A percentile compares a stretch with the other conserved stretches of the same genome.
Evolutionary conservation across 163 green algal genomes (phyloP).

Genomic region (Prototheca wickerhamii): DNA sequence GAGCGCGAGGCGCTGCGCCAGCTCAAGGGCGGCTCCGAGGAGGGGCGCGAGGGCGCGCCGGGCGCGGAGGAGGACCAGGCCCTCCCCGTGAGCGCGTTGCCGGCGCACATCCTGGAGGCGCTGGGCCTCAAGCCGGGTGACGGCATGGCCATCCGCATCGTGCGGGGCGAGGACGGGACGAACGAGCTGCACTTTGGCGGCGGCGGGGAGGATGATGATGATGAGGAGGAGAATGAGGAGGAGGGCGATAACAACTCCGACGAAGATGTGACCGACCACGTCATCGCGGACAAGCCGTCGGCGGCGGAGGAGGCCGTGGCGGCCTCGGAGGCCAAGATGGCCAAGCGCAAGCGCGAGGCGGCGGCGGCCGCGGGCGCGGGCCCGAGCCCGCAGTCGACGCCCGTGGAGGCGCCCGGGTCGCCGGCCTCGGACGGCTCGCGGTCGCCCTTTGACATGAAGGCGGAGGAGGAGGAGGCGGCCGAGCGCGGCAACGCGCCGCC

Average conservation of each 20-base stretch:
- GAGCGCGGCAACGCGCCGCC: background rate
- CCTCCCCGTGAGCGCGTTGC: too few relatives aligned
- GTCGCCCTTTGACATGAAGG: background rate
- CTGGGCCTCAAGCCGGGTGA: slow-evolving; percentile 18
- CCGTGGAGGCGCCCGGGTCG: background rate
- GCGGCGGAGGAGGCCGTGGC: background rate
- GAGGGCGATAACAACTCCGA: slow-evolving; percentile 6
- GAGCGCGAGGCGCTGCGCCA: slow-evolving; percentile 29
- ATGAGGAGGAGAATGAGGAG: slow-evolving; percentile 16
- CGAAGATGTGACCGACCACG: slow-evolving; percentile 2
- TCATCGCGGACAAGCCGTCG: background rate
- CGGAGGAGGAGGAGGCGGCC: background rate
- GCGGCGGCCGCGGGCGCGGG: background rate
- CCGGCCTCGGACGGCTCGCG: background rate
- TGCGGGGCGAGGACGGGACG: background rate
- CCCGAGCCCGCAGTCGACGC: background rate
- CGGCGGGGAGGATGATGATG: slow-evolving; percentile 4
- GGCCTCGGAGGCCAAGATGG: slow-evolving; percentile 8
- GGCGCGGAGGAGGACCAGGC: background rate
- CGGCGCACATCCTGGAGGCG: slow-evolving; percentile 34
- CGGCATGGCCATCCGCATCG: slow-evolving; percentile 25
- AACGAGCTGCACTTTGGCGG: slow-evolving; percentile 1
- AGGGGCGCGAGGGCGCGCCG: background rate
- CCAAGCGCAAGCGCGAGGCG: slow-evolving; percentile 15
- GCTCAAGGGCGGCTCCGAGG: slow-evolving; percentile 14